Evolutionary conservation across 805 yeast species (phyloP), one percentile per base, ranked within the genome.

Genomic region (Blastobotrys mokoenaii): DNA sequence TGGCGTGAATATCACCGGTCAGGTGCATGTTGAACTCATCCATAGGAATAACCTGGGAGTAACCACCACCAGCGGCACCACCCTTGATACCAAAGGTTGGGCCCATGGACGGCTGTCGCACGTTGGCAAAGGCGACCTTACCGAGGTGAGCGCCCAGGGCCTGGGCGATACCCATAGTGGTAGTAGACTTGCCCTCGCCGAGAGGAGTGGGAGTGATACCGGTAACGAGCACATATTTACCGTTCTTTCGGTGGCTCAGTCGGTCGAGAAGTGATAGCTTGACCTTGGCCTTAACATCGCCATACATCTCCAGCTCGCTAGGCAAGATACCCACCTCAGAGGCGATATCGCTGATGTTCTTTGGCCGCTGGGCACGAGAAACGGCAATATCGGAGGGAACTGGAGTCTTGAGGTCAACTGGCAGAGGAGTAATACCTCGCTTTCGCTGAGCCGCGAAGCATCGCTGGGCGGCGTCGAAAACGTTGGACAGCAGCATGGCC

Each of bases 1-100:
- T 88, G 33, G 97, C 97, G 68, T 90, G 97, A 55, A 90, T 90
- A 64, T 90, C 98, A 63, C 97, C 97, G 40, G 97, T 90, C 55
- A 90, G 73, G 66, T 90, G 97, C 85, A 90, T 81, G 71, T 93
- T 90, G 74, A 90, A 90, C 70, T 90, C 97, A 64, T 90, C 97
- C 97, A 90, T 93, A 41, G 98, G 98, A 58, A 90, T 87, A 38
- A 90, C 97, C 69, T 90, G 97, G 2, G 97, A 76, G 65, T 88
- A 90, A 38, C 97, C 97, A 64, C 97, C 98, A 59, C 98, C 98
- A 11, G 98, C 97, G 45, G 98, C 98, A 66, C 97, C 97, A 62
- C 98, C 98, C 71, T 90, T 90, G 58, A 90, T 89, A 66, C 98
- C 98, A 59, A 90, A 90, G 14, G 97, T 90, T 45, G 98, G 98